Base-by-base conservation (phyloP, 495 filamentous ascomycete genomes). In the Penicillium bialowiezense region DNA sequence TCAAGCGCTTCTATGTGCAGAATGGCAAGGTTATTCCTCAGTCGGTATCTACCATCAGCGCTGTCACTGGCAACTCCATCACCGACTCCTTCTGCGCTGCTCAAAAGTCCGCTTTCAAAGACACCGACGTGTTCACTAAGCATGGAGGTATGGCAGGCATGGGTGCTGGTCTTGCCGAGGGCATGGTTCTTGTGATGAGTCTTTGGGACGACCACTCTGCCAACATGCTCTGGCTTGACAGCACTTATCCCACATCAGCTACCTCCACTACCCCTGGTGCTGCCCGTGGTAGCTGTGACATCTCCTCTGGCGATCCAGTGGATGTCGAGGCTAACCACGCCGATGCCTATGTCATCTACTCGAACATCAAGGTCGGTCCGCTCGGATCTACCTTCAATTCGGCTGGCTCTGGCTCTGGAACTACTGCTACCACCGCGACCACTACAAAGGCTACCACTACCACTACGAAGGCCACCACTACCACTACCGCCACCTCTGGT, bases 171-270 rank as follows among this genome's bases (percentile, higher is more conserved):
- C 60, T 89, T 21, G 65, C 59, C 13, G 36, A 72, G 4, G 80
- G 78, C 50, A 85, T 89, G 83, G 87, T 88, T 40, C 77, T 90
- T n/a, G 85, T 87, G 64, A 78, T 91, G 79, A 83, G 79, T 57
- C 62, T 90, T 62, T 90, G 87, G 87, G 85, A 89, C 62, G 87
- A 90, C 71, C 80, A 91, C 70, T 69, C 76, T 19, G 71, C 77
- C 69, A 79, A 88, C 73, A 92, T 91, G 89, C 77, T 87, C 56
- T 92, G 89, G 89, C 83, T 93, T 59, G 88, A 91, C 75, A 83
- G 82, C 63, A 78, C 71, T 68, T 90, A 84, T 74, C 89, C 88
- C 3, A 68, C 75, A 33, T 74, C 76, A 58, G 74, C 67, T 2
- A 73, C 75, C 14, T 68, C 76, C 32, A 73, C 73, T 49, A 59